phyloP scores from a whole-genome alignment of 2,329 filamentous ascomycete species.

The Pseudomassariella vexata region DNA sequence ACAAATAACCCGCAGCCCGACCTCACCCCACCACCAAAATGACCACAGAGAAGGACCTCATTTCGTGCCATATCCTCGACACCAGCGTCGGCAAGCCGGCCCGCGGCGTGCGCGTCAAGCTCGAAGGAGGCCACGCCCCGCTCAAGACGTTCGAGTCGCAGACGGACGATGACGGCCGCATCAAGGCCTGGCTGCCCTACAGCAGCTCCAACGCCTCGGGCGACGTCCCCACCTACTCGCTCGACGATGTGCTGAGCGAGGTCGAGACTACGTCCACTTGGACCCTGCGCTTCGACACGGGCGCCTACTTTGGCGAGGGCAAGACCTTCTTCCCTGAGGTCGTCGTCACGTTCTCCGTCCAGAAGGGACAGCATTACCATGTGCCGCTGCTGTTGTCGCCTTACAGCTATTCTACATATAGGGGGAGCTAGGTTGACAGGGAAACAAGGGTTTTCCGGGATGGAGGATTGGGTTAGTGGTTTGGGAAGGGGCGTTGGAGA shows the following conservation, averaged over 20 bases:
- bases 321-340: slow-evolving; percentile 59
- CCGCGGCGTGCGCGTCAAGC: slow-evolving; percentile 58
- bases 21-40: too few species aligned
- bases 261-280: slow-evolving; percentile 46
- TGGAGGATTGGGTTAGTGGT: too few species aligned
- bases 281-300: slow-evolving; percentile 69
- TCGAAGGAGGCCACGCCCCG: slow-evolving; percentile 37
- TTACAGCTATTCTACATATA: slow-evolving; percentile 77
- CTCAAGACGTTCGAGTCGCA: slow-evolving; percentile 54
- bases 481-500: too few species aligned
- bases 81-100: slow-evolving; percentile 69
- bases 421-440: slow-evolving; percentile 57
- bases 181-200: slow-evolving; percentile 62
- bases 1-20: too few species aligned
- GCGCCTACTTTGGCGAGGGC: slow-evolving; percentile 61
- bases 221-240: slow-evolving; percentile 52
- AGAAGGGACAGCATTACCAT: slow-evolving; percentile 64
- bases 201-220: slow-evolving; percentile 43
- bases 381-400: slow-evolving; percentile 73
- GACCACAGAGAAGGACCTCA: slow-evolving; percentile 66
- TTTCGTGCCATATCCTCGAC: slow-evolving; percentile 85
- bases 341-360: slow-evolving; percentile 46
- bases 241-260: slow-evolving; percentile 48
- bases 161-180: slow-evolving; percentile 72
- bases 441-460: neutral